These are phyloP conservation scores for Yarrowia hollandica DNA, from an alignment of 805 yeast genomes.

Conservation along the genomic window DNA sequence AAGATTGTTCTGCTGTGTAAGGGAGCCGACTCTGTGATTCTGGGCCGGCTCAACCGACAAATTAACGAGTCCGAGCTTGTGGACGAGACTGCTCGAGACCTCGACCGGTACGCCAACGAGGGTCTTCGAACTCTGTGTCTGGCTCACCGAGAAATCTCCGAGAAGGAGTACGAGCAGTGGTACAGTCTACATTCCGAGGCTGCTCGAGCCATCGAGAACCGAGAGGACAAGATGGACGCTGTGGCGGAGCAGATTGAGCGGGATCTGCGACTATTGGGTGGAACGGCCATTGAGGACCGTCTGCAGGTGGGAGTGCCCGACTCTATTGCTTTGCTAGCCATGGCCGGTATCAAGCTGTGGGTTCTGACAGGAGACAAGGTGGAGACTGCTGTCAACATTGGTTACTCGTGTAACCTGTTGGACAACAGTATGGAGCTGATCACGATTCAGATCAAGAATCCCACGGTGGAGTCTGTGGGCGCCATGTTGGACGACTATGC, in stretches of 20 bases:
- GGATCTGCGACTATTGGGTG: slow-evolving; percentile 64
- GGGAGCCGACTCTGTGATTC: slow-evolving; percentile 80
- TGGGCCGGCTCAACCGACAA: slow-evolving; percentile 48
- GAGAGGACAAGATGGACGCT: slow-evolving; percentile 61
- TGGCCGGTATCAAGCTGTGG: slow-evolving; percentile 82
- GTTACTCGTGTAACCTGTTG: slow-evolving; percentile 75
- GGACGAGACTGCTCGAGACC: slow-evolving; percentile 64
- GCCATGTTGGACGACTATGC: slow-evolving; percentile 50
- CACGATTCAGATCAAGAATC: slow-evolving; percentile 47
- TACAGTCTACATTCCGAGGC: slow-evolving; percentile 57
- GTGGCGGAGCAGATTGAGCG: slow-evolving; percentile 65
- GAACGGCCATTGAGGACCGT: slow-evolving; percentile 81
- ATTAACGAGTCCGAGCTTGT: slow-evolving; percentile 50
- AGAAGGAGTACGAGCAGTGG: slow-evolving; percentile 55
- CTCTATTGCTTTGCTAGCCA: slow-evolving; percentile 63
- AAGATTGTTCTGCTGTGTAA: slow-evolving; percentile 57
- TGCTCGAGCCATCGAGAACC: slow-evolving; percentile 54
- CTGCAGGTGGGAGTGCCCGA: slow-evolving; percentile 83
- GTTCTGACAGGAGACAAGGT: slow-evolving; percentile 82
- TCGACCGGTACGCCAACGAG: slow-evolving; percentile 74
- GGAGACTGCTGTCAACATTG: slow-evolving; percentile 84
- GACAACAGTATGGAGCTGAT: slow-evolving; percentile 70
- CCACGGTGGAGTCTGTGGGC: slow-evolving; percentile 36
- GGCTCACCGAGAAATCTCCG: slow-evolving; percentile 58
- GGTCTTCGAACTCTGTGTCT: slow-evolving; percentile 79